phyloP scores from a whole-genome alignment of 352 stramenopile genomes.

The Pythium oligandrum region DNA sequence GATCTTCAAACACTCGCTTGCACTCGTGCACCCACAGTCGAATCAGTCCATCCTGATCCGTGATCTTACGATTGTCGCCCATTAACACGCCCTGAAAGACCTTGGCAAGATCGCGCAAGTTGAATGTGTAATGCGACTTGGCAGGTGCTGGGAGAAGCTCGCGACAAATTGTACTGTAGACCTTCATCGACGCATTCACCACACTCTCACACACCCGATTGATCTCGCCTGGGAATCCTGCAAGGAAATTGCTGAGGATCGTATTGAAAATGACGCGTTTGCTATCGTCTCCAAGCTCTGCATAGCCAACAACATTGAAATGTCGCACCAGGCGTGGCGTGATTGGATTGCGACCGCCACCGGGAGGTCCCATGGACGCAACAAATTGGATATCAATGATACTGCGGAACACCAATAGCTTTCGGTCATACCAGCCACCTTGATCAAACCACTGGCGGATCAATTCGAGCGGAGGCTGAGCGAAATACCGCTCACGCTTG shows the following conservation, averaged over 20 bases:
- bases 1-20: slow-evolving; percentile 93
- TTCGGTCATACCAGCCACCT: slow-evolving; percentile 92
- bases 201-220: slow-evolving; percentile 54
- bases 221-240: slow-evolving; percentile 43
- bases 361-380: slow-evolving; percentile 89
- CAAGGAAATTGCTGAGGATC: slow-evolving; percentile 88
- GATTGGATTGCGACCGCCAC: slow-evolving; percentile 90
- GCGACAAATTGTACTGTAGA: slow-evolving; percentile 89
- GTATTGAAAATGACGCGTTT: slow-evolving; percentile 92
- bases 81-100: slow-evolving; percentile 92
- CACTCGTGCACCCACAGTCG: slow-evolving; percentile 92
- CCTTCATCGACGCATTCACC: slow-evolving; percentile 81
- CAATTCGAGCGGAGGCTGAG: slow-evolving; percentile 93
- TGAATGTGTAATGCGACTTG: slow-evolving; percentile 96
- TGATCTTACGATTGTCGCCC: slow-evolving; percentile 71
- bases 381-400: slow-evolving; percentile 90
- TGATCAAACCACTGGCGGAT: slow-evolving; percentile 94
- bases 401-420: slow-evolving; percentile 87
- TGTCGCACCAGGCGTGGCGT: slow-evolving; percentile 88
- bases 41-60: slow-evolving; percentile 56
- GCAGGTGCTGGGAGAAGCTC: slow-evolving; percentile 91
- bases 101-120: slow-evolving; percentile 92
- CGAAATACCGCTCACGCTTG: slow-evolving; percentile 92
- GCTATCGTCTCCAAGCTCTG: slow-evolving; percentile 85
- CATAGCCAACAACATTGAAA: slow-evolving; percentile 93